Base-by-base conservation (phyloP, 2,329 filamentous ascomycete species). In the Hymenoscyphus salicellus region DNA sequence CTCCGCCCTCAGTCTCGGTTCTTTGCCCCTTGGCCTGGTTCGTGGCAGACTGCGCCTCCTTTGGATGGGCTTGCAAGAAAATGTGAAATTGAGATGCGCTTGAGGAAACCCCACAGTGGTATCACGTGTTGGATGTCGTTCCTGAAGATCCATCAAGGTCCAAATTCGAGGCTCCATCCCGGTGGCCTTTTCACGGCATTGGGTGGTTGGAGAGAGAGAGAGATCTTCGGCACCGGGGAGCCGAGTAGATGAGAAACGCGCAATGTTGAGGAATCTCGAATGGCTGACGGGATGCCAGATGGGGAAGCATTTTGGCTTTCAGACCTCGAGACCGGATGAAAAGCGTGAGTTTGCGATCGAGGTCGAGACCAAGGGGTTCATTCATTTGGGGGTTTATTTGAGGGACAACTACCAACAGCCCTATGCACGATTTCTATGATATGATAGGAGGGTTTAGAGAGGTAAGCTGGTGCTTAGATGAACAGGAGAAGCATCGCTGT, bases 201-300 rank as follows among this genome's bases (percentile, higher is more conserved):
- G 43, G 43, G 11, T 33, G 32, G 7, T 32, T 32, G 30, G 30
- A 32, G 7, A 11, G 32, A 46, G 43, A 46, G 23, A 20, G 5
- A 7, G 43, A 46, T 46, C 43, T 46, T 46, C 43, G 43, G 20
- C 11, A 11, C n/a, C 6, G n/a, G n/a, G 41, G 43, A 20, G 43
- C 43, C 43, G 43, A 46, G 43, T 36, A 49, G 62, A 64, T 65
- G 49, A 56, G 59, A 46, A 46, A 46, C 43, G 17, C 43, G 43
- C n/a, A 46, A 46, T 46, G 43, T 46, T 46, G 43, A 17, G n/a
- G 43, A 46, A 46, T 20, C 6, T 7, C 3, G 17, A 16, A 7
- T 16, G 41, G 17, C 17, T 43, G n/a, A n/a, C n/a, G n/a, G n/a
- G n/a, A n/a, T n/a, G n/a, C 41, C 41, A n/a, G n/a, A 43, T 43